These are phyloP conservation scores for Purpureocillium takamizusanense DNA, from an alignment of 2,329 filamentous ascomycete genomes.

Conservation along the genomic window DNA sequence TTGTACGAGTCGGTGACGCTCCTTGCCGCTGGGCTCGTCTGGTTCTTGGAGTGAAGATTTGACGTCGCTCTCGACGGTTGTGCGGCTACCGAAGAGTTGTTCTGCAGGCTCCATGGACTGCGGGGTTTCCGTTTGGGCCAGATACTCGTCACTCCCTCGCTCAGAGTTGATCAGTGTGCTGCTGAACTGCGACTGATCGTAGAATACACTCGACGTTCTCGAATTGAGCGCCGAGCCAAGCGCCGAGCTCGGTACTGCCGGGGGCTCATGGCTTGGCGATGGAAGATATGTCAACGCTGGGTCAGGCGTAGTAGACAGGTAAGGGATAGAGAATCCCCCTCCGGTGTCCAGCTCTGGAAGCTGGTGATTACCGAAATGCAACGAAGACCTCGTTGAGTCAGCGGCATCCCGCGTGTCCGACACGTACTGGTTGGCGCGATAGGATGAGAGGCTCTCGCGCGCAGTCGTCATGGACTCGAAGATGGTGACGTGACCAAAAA, in stretches of 20 bases:
- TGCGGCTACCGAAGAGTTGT: slow-evolving; percentile 25
- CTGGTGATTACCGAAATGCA: slow-evolving; percentile 24
- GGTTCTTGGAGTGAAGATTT: slow-evolving; percentile 26
- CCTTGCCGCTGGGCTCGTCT: slow-evolving; percentile 37
- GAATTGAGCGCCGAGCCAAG: slow-evolving; percentile 25
- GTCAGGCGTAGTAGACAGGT: slow-evolving; percentile 25
- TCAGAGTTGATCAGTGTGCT: slow-evolving; percentile 35
- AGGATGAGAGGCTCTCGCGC: slow-evolving; percentile 2
- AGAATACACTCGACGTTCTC: slow-evolving; percentile 31
- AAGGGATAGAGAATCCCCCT: slow-evolving; percentile 39
- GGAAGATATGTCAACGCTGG: slow-evolving; percentile 20
- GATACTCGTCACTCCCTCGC: slow-evolving; percentile 35
- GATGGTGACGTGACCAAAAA: slow-evolving; percentile 22
- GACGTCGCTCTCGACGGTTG: slow-evolving; percentile 27
- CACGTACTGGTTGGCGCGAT: background rate
- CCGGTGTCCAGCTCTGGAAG: slow-evolving; percentile 43
- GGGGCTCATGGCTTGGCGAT: slow-evolving; percentile 41
- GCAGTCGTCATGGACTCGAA: slow-evolving; percentile 13
- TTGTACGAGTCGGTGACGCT: slow-evolving; percentile 66
- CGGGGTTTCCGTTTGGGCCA: slow-evolving; percentile 31
- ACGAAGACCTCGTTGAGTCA: slow-evolving; percentile 16
- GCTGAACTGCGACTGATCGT: slow-evolving; percentile 26
- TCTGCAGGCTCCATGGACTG: slow-evolving; percentile 37
- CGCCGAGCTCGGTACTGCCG: slow-evolving; percentile 34
- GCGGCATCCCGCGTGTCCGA: slow-evolving; percentile 13